Conservation (phyloP, 2,329 filamentous ascomycete species). For the Curvularia spicifera region DNA sequence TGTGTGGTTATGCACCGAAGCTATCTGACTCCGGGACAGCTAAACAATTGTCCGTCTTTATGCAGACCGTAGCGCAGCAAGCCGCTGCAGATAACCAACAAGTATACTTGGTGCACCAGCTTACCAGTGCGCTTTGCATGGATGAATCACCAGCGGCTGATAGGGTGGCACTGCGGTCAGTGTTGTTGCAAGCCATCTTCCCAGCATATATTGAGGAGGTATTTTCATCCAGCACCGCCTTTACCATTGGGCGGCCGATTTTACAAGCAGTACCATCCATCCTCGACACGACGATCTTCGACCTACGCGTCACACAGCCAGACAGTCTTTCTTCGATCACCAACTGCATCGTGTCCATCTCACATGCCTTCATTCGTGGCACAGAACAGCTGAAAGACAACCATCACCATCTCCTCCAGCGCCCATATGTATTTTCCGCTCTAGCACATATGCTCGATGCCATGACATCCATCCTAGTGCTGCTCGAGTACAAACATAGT, state of each 20-base stretch:
- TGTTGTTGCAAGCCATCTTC: constrained; percentile 62
- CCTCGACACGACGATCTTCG: constrained; percentile 54
- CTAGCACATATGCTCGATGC: constrained; percentile 51
- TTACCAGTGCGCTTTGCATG: constrained; percentile 58
- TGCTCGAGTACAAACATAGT: constrained; percentile 57
- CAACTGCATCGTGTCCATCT: constrained; percentile 48
- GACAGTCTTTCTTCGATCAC: constrained; percentile 48
- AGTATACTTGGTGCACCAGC: constrained; percentile 61
- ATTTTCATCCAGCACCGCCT: constrained; percentile 55
- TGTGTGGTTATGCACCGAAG: constrained; percentile 65
- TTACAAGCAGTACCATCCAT: constrained; percentile 56
- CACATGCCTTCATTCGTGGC: constrained; percentile 48
- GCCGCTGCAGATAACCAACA: constrained; percentile 66
- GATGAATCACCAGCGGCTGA: constrained; percentile 52
- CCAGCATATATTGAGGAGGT: constrained; percentile 62
- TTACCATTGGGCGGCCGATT: constrained; percentile 61
- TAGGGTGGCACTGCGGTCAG: constrained; percentile 56
- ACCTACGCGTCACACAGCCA: constrained; percentile 53
- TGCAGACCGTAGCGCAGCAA: constrained; percentile 65
- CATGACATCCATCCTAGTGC: constrained; percentile 50
- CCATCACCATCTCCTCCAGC: constrained; percentile 44
- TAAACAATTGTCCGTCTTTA: constrained; percentile 64
- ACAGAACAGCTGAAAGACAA: constrained; percentile 48
- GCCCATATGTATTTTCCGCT: constrained; percentile 50
- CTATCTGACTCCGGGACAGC: constrained; percentile 56